phyloP scores from a whole-genome alignment of 768 basidiomycete genomes.

The Naganishia antarctica region DNA sequence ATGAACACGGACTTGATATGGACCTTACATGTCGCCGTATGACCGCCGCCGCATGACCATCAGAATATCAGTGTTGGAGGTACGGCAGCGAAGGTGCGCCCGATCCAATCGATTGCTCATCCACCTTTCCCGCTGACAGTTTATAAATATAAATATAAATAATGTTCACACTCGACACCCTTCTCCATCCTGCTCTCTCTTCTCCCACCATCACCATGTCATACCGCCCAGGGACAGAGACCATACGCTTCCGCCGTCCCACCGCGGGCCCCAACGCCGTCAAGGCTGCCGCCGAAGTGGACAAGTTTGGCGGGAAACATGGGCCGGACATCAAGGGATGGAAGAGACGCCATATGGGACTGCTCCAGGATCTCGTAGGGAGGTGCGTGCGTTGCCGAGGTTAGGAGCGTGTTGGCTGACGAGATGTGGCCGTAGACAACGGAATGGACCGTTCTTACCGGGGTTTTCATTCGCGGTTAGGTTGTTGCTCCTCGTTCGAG shows the following conservation, averaged over 20 bases:
- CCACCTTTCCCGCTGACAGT: background rate
- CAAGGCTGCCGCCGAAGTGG: constrained; percentile 12
- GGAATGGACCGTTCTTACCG: constrained; percentile 70
- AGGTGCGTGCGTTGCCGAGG: constrained; percentile 32
- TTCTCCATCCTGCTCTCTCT: background rate
- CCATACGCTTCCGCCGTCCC: constrained; percentile 43
- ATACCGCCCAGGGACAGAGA: constrained; percentile 42
- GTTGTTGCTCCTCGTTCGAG: constrained; percentile 71
- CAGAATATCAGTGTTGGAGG: too few relatives aligned
- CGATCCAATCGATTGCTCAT: background rate
- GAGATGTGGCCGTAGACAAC: constrained; percentile 29
- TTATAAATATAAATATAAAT: background rate
- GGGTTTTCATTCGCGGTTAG: constrained; percentile 77
- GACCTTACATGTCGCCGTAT: too few relatives aligned
- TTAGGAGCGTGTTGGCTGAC: background rate
- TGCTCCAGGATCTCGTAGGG: constrained; percentile 45
- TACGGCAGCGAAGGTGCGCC: too few relatives aligned
- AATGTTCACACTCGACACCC: background rate
- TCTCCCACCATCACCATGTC: background rate
- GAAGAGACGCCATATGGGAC: constrained; percentile 45
- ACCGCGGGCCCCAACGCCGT: constrained; percentile 42
- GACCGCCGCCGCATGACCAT: too few relatives aligned
- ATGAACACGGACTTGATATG: too few relatives aligned
- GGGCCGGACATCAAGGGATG: constrained; percentile 28
- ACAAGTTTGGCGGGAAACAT: constrained; percentile 29